A percentile compares a stretch with the other conserved stretches of the same genome.
phyloP scores from a whole-genome alignment of 768 basidiomycete genomes.

The Crepidotus variabilis region DNA sequence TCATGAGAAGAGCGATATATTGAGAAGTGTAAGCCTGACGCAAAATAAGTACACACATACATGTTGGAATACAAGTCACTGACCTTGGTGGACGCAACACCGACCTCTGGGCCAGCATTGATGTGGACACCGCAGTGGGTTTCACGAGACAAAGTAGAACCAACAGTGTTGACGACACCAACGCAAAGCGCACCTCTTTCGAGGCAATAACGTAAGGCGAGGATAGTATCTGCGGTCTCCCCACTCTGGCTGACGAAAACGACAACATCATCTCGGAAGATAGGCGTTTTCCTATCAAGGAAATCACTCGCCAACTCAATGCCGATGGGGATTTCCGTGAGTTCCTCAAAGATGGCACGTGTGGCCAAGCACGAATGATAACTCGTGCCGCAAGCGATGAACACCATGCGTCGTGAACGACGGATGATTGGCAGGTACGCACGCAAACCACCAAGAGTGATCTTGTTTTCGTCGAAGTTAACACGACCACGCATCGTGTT shows the following conservation, averaged over 20 bases:
- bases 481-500: conserved; percentile 99
- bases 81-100: conserved; percentile 98
- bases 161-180: conserved; percentile 98
- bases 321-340: conserved; percentile 97
- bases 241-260: conserved; percentile 97
- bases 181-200: conserved; percentile 96
- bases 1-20: conserved; percentile 97
- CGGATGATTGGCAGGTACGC: conserved; percentile 95
- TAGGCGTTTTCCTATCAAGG: conserved; percentile 97
- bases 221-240: conserved; percentile 97
- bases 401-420: conserved; percentile 90
- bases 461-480: conserved; percentile 90
- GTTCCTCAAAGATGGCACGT: conserved; percentile 96
- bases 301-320: conserved; percentile 98
- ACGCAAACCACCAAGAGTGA: conserved; percentile 93
- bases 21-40: conserved; percentile 93
- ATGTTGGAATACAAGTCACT: conserved; percentile 9
- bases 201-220: conserved; percentile 93
- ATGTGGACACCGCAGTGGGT: conserved; percentile 99
- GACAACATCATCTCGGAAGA: conserved; percentile 98
- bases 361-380: conserved; percentile 98
- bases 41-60: conserved; percentile 7
- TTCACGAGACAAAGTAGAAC: conserved; percentile 95
- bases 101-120: conserved; percentile 98
- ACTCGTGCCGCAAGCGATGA: conserved; percentile 97